Base-by-base conservation (phyloP, 1,284 basidiomycete genomes). In the Puccinia horiana region DNA sequence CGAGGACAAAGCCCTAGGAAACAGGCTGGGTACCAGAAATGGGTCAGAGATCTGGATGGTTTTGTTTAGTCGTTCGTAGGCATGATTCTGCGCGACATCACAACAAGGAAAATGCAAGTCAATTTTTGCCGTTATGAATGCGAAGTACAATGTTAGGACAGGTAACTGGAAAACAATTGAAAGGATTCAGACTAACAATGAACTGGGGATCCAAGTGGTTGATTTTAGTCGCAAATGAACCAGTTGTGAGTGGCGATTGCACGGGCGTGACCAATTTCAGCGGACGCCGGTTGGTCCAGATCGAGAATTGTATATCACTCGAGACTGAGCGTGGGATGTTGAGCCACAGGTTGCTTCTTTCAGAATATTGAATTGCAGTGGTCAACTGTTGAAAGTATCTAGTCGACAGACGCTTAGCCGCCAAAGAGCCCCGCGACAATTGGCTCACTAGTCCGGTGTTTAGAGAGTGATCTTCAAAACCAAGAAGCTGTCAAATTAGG, bases 321-420 rank as follows among this genome's bases (percentile, higher is more conserved):
- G 35, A 52, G 49, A 75, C 54, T 29, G 74, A 61, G 29, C 3
- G 54, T 11, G 74, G 54, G 40, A 61, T 44, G 18, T 16, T 61
- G 52, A 42, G 32, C 23, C 32, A 14, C 1, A 35, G 14, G 35
- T 61, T 20, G 2, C 26, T n/a, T 56, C 18, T 12, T 12, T 56
- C 32, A 40, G 49, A 40, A 42, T 18, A 47, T 8, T 23, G 16
- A 32, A 61, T 32, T 5, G 74, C 49, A 26, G 74, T 61, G 20
- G 54, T 76, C 12, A 76, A 47, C 49, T 76, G 74, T 42, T 76
- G 74, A 44, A 76, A 76, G 56, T 76, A 76, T 29, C 74, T n/a
- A 26, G 56, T 47, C 52, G 74, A 76, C 29, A 76, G 56, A 12
- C 52, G 54, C 23, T 76, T 76, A 23, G 74, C 54, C 6, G 56